Base-by-base conservation (phyloP, 768 basidiomycete species). In the Leccinum disarticulatum region DNA sequence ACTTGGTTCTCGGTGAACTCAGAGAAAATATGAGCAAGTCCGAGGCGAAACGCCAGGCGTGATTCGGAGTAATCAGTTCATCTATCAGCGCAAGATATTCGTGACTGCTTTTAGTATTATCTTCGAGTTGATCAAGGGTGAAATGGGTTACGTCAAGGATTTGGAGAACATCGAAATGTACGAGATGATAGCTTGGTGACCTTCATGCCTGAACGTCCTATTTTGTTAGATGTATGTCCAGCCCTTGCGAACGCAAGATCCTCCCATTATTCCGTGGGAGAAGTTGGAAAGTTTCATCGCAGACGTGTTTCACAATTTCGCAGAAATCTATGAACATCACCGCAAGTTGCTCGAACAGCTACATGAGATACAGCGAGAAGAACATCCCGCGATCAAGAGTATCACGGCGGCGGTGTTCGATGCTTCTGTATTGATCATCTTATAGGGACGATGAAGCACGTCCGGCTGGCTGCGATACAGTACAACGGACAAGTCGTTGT, bases 61-160 rank as follows among this genome's bases (percentile, higher is more conserved):
- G n/a, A n/a, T n/a, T n/a, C n/a, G n/a, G 71, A 74, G 91, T 43
- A 43, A 19, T 43, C 74, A 41, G 4, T 17, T 25, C 15, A 10
- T 60, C 25, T 31, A n/a, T 56, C 33, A 43, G 52, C 57, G 43
- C 49, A 17, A 15, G 11, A 10, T 6, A 17, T 14, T 22, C 57
- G 55, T 38, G 33, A 54, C 30, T n/a, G 0, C 22, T 59, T 48
- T 36, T 63, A 94, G 93, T 48, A 87, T 94, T 67, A 94, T 96
- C 54, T 97, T 95, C 68, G 94, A 97, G 77, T 73, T 96, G 61
- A 96, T 97, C 73, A 92, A 96, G 73, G 91, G 91, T 63, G 94
- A 97, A 73, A 96, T 96, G 93, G 85, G 87, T 28, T 97, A 95
- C 69, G 94, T 96, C 28, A 91, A 87, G 66, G 94, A 97, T 78